Evolutionary conservation across 140 eudicot species (phyloP).

Genomic region (Senecio squalidus): DNA sequence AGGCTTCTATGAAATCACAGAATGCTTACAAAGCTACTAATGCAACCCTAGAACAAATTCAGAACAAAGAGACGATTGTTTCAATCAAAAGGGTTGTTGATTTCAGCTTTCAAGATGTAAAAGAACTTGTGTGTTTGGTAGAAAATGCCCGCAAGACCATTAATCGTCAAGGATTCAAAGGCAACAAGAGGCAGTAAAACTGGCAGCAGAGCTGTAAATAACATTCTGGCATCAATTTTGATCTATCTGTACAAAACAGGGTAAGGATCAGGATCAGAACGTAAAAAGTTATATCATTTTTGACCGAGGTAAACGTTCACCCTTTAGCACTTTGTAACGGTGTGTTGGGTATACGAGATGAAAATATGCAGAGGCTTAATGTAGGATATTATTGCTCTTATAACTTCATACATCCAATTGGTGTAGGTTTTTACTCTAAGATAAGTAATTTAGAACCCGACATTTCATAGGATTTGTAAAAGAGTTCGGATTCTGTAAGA

Average conservation of each 20-base stretch:
- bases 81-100: conserved; percentile 65
- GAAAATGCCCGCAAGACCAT: conserved; percentile 57
- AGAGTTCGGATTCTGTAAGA: background rate
- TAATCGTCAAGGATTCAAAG: conserved; percentile 42
- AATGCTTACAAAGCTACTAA: conserved; percentile 53
- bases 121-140: conserved; percentile 56
- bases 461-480: conserved; percentile 3
- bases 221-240: conserved; percentile 29
- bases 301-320: conserved; percentile 25
- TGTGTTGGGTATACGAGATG: conserved; percentile 28
- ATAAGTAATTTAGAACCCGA: conserved; percentile 18
- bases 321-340: conserved; percentile 21
- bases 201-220: conserved; percentile 37
- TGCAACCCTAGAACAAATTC: conserved; percentile 36
- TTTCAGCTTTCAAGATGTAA: conserved; percentile 81
- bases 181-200: conserved; percentile 33
- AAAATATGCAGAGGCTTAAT: conserved; percentile 27
- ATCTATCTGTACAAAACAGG: conserved; percentile 60
- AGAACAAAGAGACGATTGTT: conserved; percentile 44
- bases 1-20: conserved; percentile 61
- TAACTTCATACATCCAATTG: conserved; percentile 26
- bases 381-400: conserved; percentile 31
- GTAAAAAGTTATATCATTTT: conserved; percentile 23
- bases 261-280: conserved; percentile 17
- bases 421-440: conserved; percentile 15